Evolutionary conservation across 1,284 basidiomycete species (phyloP).

Genomic region (Tylopilus sp.): DNA sequence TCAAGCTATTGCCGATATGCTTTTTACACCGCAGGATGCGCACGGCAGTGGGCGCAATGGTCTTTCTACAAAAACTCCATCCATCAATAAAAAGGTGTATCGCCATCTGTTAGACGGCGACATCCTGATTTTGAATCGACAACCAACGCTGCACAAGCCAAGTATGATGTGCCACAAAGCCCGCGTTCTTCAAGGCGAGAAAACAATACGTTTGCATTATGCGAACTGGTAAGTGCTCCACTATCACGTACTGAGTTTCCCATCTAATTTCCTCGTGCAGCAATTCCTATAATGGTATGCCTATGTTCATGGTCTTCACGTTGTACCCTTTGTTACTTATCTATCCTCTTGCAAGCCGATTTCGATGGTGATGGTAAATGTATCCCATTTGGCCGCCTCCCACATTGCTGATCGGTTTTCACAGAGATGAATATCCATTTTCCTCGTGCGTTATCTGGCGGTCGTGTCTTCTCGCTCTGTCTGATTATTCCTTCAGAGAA

Average conservation of each 20-base stretch:
- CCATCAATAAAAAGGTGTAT: constrained; percentile 96
- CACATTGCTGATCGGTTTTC: constrained; percentile 15
- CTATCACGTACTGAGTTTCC: constrained; percentile 2
- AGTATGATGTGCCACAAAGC: constrained; percentile 99
- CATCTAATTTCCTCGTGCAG: constrained; percentile 38
- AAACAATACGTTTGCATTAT: constrained; percentile 99
- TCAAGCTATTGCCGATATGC: constrained; percentile 95
- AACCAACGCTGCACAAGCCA: constrained; percentile 99
- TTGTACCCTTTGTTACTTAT: constrained; percentile 14
- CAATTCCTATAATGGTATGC: constrained; percentile 93
- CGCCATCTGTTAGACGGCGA: constrained; percentile 95
- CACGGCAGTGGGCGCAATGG: constrained; percentile 50
- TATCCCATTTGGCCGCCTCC: constrained; percentile 1
- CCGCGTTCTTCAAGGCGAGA: constrained; percentile 90
- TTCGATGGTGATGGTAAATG: constrained; percentile 93
- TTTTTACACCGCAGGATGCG: constrained; percentile 88
- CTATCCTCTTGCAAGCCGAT: constrained; percentile 61
- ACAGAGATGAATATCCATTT: constrained; percentile 99
- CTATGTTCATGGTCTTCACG: constrained; percentile 5
- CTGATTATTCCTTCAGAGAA: constrained; percentile 55
- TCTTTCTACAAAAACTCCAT: constrained; percentile 65
- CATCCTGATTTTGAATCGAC: constrained; percentile 94
- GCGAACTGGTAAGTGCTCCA: constrained; percentile 81
- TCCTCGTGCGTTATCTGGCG: constrained; percentile 64
- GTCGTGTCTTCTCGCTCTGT: constrained; percentile 7